Evolutionary conservation across 805 yeast species (phyloP).

Genomic region (Candida sonorensis): DNA sequence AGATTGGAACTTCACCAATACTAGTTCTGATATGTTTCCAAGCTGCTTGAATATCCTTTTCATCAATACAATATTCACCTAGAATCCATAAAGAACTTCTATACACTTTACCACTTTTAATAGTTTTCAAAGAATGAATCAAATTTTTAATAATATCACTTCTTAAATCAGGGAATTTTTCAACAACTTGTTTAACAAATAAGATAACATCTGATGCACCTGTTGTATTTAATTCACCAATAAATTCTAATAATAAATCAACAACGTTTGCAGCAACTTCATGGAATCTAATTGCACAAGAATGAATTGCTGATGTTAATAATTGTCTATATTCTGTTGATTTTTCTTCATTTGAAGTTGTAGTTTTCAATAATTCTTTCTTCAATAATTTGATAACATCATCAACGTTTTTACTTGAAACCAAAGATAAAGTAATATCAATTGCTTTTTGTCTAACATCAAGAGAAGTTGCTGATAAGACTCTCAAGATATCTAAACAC

Average conservation of each 20-base stretch:
- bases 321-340: constrained; percentile 82
- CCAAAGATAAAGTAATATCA: constrained; percentile 72
- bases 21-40: constrained; percentile 83
- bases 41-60: constrained; percentile 64
- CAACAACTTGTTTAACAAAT: constrained; percentile 93
- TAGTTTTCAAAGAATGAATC: constrained; percentile 51
- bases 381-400: constrained; percentile 88
- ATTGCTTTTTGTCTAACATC: constrained; percentile 89
- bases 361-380: constrained; percentile 78
- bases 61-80: constrained; percentile 83
- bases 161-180: constrained; percentile 79
- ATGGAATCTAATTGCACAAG: constrained; percentile 78
- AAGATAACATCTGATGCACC: constrained; percentile 86
- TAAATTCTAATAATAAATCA: constrained; percentile 76
- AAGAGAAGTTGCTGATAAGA: constrained; percentile 79
- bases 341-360: constrained; percentile 69
- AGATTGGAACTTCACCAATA: constrained; percentile 87
- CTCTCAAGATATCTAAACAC: constrained; percentile 78
- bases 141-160: constrained; percentile 56
- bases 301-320: constrained; percentile 81
- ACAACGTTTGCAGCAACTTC: constrained; percentile 92
- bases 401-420: constrained; percentile 84
- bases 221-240: constrained; percentile 74
- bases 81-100: constrained; percentile 94
- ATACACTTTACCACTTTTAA: constrained; percentile 83